Conservation (phyloP, 768 basidiomycete genomes). For the Tephrocybe sp. region DNA sequence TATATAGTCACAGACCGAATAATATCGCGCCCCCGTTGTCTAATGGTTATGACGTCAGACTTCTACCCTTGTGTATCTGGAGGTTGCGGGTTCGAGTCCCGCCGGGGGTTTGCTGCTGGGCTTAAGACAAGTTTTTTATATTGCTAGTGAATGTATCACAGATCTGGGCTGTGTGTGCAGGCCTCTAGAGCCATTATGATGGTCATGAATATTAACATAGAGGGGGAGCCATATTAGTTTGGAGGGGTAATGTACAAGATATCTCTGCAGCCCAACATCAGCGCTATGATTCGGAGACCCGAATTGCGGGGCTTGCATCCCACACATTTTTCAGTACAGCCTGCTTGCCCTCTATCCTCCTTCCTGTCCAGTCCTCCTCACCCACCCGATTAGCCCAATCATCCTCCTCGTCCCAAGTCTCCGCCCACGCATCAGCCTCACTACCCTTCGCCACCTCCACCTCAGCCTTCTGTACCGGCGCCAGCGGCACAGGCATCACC, state of each 20-base stretch:
- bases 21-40: conserved; percentile 69
- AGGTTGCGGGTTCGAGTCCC: conserved; percentile 88
- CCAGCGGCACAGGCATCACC: conserved; percentile 8
- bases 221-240: too few relatives aligned
- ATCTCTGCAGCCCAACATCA: too few relatives aligned
- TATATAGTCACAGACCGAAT: not conserved
- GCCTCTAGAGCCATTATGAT: too few relatives aligned
- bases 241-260: conserved; percentile 2
- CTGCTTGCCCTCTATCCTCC: conserved; percentile 38
- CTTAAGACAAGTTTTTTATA: not conserved
- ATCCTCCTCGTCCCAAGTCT: conserved; percentile 51
- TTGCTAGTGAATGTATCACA: too few relatives aligned
- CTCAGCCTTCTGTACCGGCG: conserved; percentile 12
- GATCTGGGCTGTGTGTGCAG: too few relatives aligned
- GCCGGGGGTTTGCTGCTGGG: conserved; percentile 61
- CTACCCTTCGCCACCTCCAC: conserved; percentile 6
- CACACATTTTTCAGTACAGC: conserved; percentile 26
- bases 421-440: conserved; percentile 39
- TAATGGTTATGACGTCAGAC: conserved; percentile 93
- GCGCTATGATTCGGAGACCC: too few relatives aligned
- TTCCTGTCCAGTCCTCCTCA: conserved; percentile 49
- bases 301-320: conserved; percentile 17
- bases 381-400: conserved; percentile 53
- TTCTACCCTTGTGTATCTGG: conserved; percentile 67
- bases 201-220: too few relatives aligned